A percentile compares a stretch with the other conserved stretches of the same genome.
These are phyloP conservation scores for Ananas comosus DNA, from an alignment of 176 grass and related monocot species.

Conservation along the genomic window DNA sequence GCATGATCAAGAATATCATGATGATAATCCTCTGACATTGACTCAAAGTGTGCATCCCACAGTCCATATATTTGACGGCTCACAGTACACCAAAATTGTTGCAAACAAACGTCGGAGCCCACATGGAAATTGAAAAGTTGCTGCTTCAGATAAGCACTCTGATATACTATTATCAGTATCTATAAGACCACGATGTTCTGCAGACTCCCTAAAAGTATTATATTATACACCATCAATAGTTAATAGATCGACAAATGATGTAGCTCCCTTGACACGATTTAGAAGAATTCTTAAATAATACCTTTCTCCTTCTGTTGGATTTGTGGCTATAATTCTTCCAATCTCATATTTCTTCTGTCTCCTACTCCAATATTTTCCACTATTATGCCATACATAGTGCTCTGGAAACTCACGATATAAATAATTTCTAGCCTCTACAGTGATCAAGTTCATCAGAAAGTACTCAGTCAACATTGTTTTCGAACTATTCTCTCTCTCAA, in stretches of 20 bases:
- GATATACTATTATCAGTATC: conserved; percentile 2
- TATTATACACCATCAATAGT: background rate
- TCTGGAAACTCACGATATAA: too few relatives aligned
- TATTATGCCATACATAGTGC: too few relatives aligned
- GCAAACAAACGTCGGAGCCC: background rate
- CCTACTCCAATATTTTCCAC: too few relatives aligned
- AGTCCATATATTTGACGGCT: conserved; percentile 1
- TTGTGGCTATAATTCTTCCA: background rate
- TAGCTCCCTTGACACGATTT: conserved; percentile 4
- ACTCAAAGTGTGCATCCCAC: background rate
- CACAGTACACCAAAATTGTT: background rate
- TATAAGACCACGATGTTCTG: background rate
- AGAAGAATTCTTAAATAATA: conserved; percentile 9
- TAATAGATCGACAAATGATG: background rate
- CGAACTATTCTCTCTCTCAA: too few relatives aligned
- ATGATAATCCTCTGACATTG: conserved; percentile 4
- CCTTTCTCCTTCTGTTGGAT: background rate
- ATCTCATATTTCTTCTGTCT: too few relatives aligned
- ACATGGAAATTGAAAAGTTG: background rate
- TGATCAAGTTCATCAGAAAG: too few relatives aligned
- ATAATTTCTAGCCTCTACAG: too few relatives aligned
- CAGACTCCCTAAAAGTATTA: conserved; percentile 1
- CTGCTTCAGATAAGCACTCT: conserved; percentile 2
- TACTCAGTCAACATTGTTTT: too few relatives aligned
- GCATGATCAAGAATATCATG: background rate